Evolutionary conservation across 2,329 filamentous ascomycete species (phyloP), one percentile per base, ranked within the genome.

Genomic region (Didymellaceae sp.): DNA sequence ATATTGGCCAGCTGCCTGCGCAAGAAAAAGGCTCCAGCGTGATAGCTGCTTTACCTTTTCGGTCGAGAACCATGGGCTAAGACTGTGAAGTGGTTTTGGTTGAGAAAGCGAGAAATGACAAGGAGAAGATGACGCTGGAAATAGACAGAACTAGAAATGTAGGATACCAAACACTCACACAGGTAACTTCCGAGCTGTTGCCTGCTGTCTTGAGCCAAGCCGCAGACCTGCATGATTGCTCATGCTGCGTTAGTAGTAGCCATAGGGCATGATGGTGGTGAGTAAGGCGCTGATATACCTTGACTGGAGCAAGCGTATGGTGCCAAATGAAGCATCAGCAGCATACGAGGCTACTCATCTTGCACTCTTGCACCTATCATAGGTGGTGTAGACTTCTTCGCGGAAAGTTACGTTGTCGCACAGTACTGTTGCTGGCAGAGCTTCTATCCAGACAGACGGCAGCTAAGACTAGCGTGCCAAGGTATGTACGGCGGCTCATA

Each of bases 361-460:
- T 50, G 21, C 37, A 8, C 25, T 25, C 14, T 3, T 21, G 17
- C 34, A 38, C 6, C 33, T 28, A 17, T 4, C 4, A 11, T 3
- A 13, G 17, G 20, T 9, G 18, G n/a, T 18, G 46, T 22, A 7
- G 6, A 39, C 21, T 7, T 39, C 8, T 21, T 14, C 22, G 18
- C 20, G 5, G 11, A 22, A 30, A 37, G 38, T 24, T 46, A 42
- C 42, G 26, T 25, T 20, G 48, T 46, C 32, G 33, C 33, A 52
- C 42, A 37, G 7, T 21, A 35, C 22, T 41, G 48, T 42, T 38
- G 42, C 48, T 52, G 48, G 24, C 35, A 42, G 38, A 32, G 47
- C 42, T 52, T 26, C 31, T 32, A 38, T 30, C 31, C 43, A 45
- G 43, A 45, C 16, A 22, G 28, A 44, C 46, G 47, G 35, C 37